Percentiles rank a stretch among this genome's conserved stretches.
Conservation (phyloP, 805 yeast genomes). For the Saccharomycopsis babjevae region DNA sequence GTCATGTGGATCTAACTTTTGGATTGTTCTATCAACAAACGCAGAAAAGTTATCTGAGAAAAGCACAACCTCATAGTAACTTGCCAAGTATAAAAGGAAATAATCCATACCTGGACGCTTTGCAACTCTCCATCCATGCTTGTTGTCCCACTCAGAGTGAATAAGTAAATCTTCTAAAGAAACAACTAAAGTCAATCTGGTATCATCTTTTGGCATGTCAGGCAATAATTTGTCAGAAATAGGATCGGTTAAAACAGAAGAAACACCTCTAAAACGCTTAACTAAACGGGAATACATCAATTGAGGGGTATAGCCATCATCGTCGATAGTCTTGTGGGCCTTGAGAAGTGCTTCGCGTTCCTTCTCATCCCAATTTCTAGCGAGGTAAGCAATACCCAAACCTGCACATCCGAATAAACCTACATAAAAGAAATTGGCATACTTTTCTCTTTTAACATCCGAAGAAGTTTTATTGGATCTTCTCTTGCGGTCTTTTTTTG, state of each 20-base stretch:
- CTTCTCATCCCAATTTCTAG: conserved; percentile 77
- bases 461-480: conserved; percentile 55
- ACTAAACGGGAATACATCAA: conserved; percentile 59
- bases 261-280: conserved; percentile 63
- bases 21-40: conserved; percentile 74
- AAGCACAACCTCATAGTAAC: conserved; percentile 90
- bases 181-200: conserved; percentile 79
- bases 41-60: conserved; percentile 80
- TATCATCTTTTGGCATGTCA: conserved; percentile 81
- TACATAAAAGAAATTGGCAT: conserved; percentile 65
- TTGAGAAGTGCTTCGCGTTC: conserved; percentile 46
- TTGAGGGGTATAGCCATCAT: conserved; percentile 57
- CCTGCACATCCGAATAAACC: conserved; percentile 38
- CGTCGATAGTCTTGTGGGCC: conserved; percentile 33
- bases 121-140: conserved; percentile 96
- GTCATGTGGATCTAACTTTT: conserved; percentile 87
- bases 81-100: conserved; percentile 87
- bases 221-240: conserved; percentile 89
- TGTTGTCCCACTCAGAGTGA: conserved; percentile 86
- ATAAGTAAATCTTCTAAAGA: conserved; percentile 83
- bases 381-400: conserved; percentile 53
- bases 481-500: conserved; percentile 31
- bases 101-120: conserved; percentile 98
- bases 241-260: conserved; percentile 85
- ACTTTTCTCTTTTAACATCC: conserved; percentile 73